These are phyloP conservation scores for Fusarium tupiense DNA, from an alignment of 2,329 filamentous ascomycete species.

Conservation along the genomic window DNA sequence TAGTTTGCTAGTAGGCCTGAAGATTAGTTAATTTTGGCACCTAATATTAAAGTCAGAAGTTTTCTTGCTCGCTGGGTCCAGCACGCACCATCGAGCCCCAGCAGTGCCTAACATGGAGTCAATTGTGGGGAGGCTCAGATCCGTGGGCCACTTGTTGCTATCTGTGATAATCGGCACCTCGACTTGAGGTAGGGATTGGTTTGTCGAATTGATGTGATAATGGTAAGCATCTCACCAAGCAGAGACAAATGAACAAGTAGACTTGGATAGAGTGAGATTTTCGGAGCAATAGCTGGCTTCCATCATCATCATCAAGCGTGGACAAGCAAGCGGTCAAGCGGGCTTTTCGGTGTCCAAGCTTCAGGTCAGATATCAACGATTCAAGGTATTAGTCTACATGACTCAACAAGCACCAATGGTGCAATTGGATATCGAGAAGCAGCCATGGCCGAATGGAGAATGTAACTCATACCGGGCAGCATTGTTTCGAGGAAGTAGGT, in stretches of 20 bases:
- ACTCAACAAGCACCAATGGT: conserved; percentile 22
- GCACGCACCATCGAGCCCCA: conserved; percentile 28
- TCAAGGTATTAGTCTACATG: conserved; percentile 23
- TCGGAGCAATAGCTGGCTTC: not conserved
- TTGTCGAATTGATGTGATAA: conserved; percentile 18
- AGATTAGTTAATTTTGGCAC: not conserved
- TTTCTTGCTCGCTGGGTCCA: not conserved
- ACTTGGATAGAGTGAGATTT: not conserved
- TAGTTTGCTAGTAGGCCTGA: not conserved
- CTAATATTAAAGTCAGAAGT: not conserved
- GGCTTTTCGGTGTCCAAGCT: not conserved
- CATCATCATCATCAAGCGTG: not conserved
- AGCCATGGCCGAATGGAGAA: conserved; percentile 7
- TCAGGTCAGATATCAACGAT: conserved; percentile 8
- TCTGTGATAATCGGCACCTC: not conserved
- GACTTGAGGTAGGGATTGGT: not conserved
- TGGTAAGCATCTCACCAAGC: conserved; percentile 23
- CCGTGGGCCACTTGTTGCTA: conserved; percentile 16
- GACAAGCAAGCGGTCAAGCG: conserved; percentile 15
- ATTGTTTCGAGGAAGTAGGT: not conserved
- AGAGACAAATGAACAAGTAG: not conserved
- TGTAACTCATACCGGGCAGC: conserved; percentile 6
- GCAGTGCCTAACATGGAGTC: conserved; percentile 34
- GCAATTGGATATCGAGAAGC: conserved; percentile 10
- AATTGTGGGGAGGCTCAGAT: conserved; percentile 23